Percentiles rank a stretch among this genome's conserved stretches.
phyloP scores from a whole-genome alignment of 2,329 filamentous ascomycete species.

The Chaetomium strumarium region DNA sequence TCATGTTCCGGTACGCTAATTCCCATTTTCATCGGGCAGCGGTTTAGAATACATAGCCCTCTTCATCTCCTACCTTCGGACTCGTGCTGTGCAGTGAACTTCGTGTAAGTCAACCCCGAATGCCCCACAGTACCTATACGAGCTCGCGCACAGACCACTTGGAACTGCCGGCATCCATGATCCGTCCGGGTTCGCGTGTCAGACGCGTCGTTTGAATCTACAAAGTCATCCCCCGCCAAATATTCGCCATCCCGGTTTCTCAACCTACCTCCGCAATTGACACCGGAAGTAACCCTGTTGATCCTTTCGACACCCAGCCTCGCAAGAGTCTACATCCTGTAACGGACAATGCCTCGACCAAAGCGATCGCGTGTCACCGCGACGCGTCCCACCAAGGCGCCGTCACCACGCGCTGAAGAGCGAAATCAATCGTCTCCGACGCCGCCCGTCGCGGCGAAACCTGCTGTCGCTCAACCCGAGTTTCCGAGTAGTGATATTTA shows the following conservation, averaged over 20 bases:
- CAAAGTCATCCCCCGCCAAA: not conserved
- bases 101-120: no score
- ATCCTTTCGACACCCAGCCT: not conserved
- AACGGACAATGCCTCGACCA: conserved; percentile 12
- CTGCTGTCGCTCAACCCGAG: conserved; percentile 11
- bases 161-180: no score
- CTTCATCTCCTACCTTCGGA: no score
- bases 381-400: conserved; percentile 10
- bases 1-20: no score
- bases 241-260: not conserved
- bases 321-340: not conserved
- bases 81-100: no score
- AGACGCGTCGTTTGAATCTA: not conserved
- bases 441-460: conserved; percentile 12
- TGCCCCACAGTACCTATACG: no score
- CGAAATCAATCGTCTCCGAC: conserved; percentile 14
- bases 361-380: conserved; percentile 21
- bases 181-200: not conserved
- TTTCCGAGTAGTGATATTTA: conserved; percentile 29
- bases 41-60: no score
- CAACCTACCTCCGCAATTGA: not conserved
- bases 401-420: conserved; percentile 7
- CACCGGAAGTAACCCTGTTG: not conserved
- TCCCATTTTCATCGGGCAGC: no score
- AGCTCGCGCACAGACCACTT: no score